Evolutionary conservation across 2,329 filamentous ascomycete genomes (phyloP).

Genomic region (Colletotrichum tofieldiae): DNA sequence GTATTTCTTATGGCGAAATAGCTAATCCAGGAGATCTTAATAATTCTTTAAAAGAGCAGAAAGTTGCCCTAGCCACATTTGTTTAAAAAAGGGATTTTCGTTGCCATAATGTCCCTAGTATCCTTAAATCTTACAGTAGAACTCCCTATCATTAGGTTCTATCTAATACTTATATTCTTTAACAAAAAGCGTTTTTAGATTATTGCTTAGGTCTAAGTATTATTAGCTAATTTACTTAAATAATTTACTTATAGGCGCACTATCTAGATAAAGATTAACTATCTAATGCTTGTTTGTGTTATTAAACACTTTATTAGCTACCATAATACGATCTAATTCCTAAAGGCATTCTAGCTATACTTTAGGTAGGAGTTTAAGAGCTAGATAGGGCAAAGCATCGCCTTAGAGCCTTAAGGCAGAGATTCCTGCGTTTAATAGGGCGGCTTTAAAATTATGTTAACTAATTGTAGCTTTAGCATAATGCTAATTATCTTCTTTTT

Average conservation of each 20-base stretch:
- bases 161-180: slow-evolving; percentile 15
- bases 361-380: neutral
- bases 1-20: slow-evolving; percentile 19
- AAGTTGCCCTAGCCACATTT: slow-evolving; percentile 12
- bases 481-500: slow-evolving; percentile 3
- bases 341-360: slow-evolving; percentile 19
- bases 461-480: slow-evolving; percentile 7
- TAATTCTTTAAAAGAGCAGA: slow-evolving; percentile 14
- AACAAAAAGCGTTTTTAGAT: slow-evolving; percentile 7
- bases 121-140: slow-evolving; percentile 10
- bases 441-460: neutral
- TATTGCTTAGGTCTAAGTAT: slow-evolving; percentile 3
- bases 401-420: neutral
- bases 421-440: neutral
- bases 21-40: slow-evolving; percentile 2
- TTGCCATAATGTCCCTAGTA: slow-evolving; percentile 8
- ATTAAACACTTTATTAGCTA: slow-evolving; percentile 10
- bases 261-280: slow-evolving; percentile 15
- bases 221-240: neutral
- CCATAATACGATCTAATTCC: slow-evolving; percentile 7
- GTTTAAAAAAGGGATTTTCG: slow-evolving; percentile 10
- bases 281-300: neutral
- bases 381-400: neutral
- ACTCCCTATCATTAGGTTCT: slow-evolving; percentile 9
- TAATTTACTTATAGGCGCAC: neutral